Evolutionary conservation across 345 rosid species (phyloP), one percentile per base, ranked within the genome.

Genomic region (Bruguiera parviflora): DNA sequence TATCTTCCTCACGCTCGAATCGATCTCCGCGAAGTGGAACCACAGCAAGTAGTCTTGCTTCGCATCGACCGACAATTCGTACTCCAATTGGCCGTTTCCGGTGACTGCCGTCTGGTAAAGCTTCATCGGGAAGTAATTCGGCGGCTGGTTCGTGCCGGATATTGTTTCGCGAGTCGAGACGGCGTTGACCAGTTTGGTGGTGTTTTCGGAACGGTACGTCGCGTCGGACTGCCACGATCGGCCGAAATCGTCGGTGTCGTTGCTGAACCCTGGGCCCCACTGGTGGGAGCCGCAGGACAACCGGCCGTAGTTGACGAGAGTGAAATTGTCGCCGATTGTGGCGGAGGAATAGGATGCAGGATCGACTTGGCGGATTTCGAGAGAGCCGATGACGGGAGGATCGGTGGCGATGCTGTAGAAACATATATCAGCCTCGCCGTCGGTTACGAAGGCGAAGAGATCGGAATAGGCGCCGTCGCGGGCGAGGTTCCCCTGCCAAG

Each of bases 1-100:
- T 53, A 77, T 84, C 71, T 83, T 85, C 5, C 70, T 88, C 76
- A 96, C 96, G 0, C 77, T 80, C 1, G 82, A 68, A 68, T 92
- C 98, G 75, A 96, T 88, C 90, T 96, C 99, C 15, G 96, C 91
- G 37, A 96, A 96, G 69, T 96, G 99, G 27, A 96, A 83, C 96
- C 94, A 92, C n/a, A 96, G 20, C 84, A 96, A 71, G 79, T 96
- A 96, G 76, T 92, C 98, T 71, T 89, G 77, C 81, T 89, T 92
- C 0, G 99, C 98, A 57, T 96, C 97, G 73, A 96, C 99, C 15
- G 69, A 53, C 64, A 96, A 69, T 49, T 82, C 87, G 63, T 89
- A 92, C 67, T 81, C 87, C 77, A 92, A 58, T 39, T 53, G 74
- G 15, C 91, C 88, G 2, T 77, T 61, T 0, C 76, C 78, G 1